Base-by-base conservation (phyloP, 768 basidiomycete genomes). In the Wakefieldia striispora region DNA sequence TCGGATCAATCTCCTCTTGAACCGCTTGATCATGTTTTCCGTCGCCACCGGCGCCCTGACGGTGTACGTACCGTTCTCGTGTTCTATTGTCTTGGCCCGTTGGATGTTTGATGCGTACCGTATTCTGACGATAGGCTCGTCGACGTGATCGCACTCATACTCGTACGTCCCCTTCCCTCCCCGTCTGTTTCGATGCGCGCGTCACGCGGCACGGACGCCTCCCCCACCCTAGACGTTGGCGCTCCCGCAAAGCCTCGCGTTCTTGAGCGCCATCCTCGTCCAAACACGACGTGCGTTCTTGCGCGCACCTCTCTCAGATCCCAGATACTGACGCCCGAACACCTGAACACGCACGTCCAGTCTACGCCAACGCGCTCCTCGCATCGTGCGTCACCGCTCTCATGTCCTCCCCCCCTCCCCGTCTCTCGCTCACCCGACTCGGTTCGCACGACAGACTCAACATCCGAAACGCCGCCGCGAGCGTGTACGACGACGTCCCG, bases 331-430 rank as follows among this genome's bases (percentile, higher is more conserved):
- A n/a, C n/a, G n/a, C n/a, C n/a, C n/a, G n/a, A 11, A 29, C 27
- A 9, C 27, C 8, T 29, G 31, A 14, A 14, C 31, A 4, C 2
- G 2, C 2, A 14, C 14, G n/a, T 4, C 13, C 12, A 65, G 65
- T 66, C 10, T 66, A 66, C 10, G 62, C 65, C 41, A 66, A 66
- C 45, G 64, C 64, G 26, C 56, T 66, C 35, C 55, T 66, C 21
- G 51, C 60, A 47, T 66, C 62, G 64, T 66, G 19, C 40, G 59
- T 53, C n/a, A 20, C 6, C 34, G 10, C 38, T 17, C 12, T 11
- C 9, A 34, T 24, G n/a, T n/a, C n/a, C n/a, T n/a, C n/a, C n/a
- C n/a, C n/a, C n/a, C n/a, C n/a, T 35, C 31, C 3, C 35, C 13
- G 4, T 7, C 24, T n/a, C 21, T 20, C 17, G 4, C 38, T 19